A percentile compares a stretch with the other conserved stretches of the same genome.
Conservation (phyloP, 495 filamentous ascomycete species). For the Neurospora sp. region DNA sequence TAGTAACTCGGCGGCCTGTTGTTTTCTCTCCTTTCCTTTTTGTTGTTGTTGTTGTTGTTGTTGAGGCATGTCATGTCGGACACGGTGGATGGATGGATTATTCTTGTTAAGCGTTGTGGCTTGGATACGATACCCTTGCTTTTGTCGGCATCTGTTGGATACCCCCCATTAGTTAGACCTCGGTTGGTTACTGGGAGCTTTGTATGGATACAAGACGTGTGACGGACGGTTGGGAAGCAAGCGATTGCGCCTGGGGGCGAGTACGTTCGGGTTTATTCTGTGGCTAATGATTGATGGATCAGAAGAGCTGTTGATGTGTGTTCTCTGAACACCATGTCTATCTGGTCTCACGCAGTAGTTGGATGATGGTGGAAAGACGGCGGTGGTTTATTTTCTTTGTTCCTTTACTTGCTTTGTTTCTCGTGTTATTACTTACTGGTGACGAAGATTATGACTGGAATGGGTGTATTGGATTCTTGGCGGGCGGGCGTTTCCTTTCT, state of each 20-base stretch:
- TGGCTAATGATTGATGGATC: neutral
- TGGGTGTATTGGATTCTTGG: neutral
- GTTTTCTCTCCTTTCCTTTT: neutral
- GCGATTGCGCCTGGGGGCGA: neutral
- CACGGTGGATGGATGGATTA: neutral
- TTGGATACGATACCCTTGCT: neutral
- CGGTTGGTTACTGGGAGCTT: neutral
- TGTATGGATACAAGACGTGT: neutral
- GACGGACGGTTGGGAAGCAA: neutral
- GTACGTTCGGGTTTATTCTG: neutral
- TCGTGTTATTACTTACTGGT: neutral
- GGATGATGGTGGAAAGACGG: neutral
- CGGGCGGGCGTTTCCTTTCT: neutral
- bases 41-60: neutral
- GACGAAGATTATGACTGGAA: neutral
- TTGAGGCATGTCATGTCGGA: too few species aligned
- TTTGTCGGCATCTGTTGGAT: neutral
- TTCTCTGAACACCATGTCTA: neutral
- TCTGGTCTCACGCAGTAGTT: neutral
- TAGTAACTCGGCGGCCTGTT: slow-evolving; percentile 2
- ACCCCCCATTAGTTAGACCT: neutral
- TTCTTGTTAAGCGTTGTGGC: neutral
- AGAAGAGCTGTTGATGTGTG: neutral
- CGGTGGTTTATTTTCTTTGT: neutral
- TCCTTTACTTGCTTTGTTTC: neutral